These are phyloP conservation scores for Malania oleifera DNA, from an alignment of 164 flowering plant species.

Conservation along the genomic window DNA sequence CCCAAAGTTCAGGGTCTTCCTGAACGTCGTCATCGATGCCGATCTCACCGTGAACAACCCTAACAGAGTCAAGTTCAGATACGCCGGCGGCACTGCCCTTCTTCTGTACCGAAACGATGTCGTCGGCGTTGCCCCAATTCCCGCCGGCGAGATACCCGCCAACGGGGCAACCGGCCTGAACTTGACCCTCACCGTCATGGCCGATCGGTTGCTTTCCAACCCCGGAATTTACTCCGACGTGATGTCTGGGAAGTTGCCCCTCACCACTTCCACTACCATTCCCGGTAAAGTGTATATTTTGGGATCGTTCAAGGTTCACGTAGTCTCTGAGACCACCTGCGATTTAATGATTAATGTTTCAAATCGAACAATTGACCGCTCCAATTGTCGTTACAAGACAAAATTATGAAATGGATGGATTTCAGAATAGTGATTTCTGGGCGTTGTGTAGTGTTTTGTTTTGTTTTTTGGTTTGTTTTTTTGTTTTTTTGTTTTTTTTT, in stretches of 20 bases:
- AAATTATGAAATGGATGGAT: not conserved
- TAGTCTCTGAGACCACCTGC: not conserved
- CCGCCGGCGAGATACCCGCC: constrained; percentile 2
- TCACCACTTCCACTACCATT: not conserved
- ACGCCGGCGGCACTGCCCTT: not conserved
- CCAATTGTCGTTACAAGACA: not conserved
- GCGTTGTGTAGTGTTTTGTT: no score
- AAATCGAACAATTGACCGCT: not conserved
- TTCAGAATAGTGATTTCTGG: no score
- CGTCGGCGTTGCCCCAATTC: constrained; percentile 6
- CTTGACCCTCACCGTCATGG: constrained; percentile 1
- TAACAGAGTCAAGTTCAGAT: not conserved
- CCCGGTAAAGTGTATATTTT: not conserved
- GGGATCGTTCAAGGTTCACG: not conserved
- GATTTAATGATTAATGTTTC: not conserved
- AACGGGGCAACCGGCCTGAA: not conserved
- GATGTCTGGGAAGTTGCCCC: no score
- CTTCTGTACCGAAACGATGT: not conserved
- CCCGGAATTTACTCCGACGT: constrained; percentile 1
- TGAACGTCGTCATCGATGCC: not conserved
- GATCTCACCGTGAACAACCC: not conserved
- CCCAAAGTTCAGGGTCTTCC: not conserved
- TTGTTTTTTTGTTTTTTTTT: no score
- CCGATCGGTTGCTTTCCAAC: constrained; percentile 1
- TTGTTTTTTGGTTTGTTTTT: no score